These are phyloP conservation scores for Ustilago loliicola DNA, from an alignment of 1,284 basidiomycete species.

Conservation along the genomic window DNA sequence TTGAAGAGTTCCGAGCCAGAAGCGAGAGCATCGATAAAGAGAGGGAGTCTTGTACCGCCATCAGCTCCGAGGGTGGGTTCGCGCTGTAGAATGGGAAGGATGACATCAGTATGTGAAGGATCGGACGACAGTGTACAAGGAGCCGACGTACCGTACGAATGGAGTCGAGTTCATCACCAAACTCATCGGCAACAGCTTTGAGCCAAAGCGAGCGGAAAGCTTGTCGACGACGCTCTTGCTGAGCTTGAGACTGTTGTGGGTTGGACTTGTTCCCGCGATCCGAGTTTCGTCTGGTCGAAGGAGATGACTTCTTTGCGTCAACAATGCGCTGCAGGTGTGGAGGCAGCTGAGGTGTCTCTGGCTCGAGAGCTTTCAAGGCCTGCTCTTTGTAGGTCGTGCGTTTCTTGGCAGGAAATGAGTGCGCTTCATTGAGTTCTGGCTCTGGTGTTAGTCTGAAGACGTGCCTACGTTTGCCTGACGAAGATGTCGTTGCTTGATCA, in stretches of 20 bases:
- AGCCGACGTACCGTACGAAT: slow-evolving; percentile 44
- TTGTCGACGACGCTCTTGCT: slow-evolving; percentile 30
- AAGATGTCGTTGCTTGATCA: not conserved
- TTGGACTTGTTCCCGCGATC: not conserved
- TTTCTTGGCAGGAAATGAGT: not conserved
- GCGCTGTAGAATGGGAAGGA: slow-evolving; percentile 17
- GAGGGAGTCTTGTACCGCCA: slow-evolving; percentile 52
- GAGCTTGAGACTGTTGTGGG: slow-evolving; percentile 21
- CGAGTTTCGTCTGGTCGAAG: not conserved
- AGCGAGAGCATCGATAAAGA: slow-evolving; percentile 59
- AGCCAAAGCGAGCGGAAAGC: slow-evolving; percentile 58
- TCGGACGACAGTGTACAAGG: not conserved
- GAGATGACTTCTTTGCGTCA: slow-evolving; percentile 19
- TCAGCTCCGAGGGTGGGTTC: slow-evolving; percentile 54
- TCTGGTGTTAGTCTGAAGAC: slow-evolving; percentile 37
- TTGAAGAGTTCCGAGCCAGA: slow-evolving; percentile 52
- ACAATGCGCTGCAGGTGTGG: slow-evolving; percentile 34
- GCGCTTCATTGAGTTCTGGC: not conserved
- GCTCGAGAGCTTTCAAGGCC: slow-evolving; percentile 15
- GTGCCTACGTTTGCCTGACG: slow-evolving; percentile 11
- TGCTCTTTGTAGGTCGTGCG: not conserved
- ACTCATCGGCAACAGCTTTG: slow-evolving; percentile 58
- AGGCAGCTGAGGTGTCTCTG: slow-evolving; percentile 4
- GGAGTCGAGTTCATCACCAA: slow-evolving; percentile 58
- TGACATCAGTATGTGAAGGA: not conserved